Evolutionary conservation across 2,329 filamentous ascomycete species (phyloP), one percentile per base, ranked within the genome.

Genomic region (Arthrobotrys conoides): DNA sequence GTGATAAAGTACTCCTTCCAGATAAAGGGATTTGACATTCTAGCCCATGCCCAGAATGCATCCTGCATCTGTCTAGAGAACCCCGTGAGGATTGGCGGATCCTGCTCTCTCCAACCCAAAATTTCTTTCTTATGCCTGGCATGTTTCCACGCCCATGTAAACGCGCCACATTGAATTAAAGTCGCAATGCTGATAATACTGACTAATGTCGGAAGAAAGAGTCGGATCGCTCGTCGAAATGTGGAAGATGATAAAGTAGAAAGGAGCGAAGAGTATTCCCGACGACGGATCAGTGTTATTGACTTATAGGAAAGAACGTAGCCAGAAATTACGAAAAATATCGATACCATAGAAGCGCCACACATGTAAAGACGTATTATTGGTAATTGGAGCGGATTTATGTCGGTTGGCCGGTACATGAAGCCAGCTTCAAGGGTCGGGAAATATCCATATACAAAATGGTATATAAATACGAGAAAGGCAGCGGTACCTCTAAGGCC

Each of bases 311-410:
- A 86, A 9, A 90, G 84, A 5, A 88, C 88, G 79, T 89, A 90
- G 77, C 88, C 88, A 0, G 88, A 89, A 68, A 89, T 87, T 81
- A 89, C 86, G 82, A 88, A 89, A 82, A 90, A 89, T 10, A 85
- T 85, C 5, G 87, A 85, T 0, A 90, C 88, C 44, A 85, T 85
- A 1, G 84, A 83, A 3, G 82, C 81, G 0, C 84, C 85, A 0
- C 83, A 82, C 46, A 85, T 82, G 24, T 83, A 61, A 2, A 86
- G 78, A 0, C 85, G 84, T 49, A 86, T 65, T 2, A 85, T 82
- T 0, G 85, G 85, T 16, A 85, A 81, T 76, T 85, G 84, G 53
- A 84, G 81, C 16, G 83, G 46, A 44, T 80, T 80, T 53, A 80
- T 76, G 14, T 66, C 44, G 53, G 76, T 71, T 33, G 75, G 59